Conservation (phyloP, 192 early-diverging fungal species). For the Cetraspora pellucida region DNA sequence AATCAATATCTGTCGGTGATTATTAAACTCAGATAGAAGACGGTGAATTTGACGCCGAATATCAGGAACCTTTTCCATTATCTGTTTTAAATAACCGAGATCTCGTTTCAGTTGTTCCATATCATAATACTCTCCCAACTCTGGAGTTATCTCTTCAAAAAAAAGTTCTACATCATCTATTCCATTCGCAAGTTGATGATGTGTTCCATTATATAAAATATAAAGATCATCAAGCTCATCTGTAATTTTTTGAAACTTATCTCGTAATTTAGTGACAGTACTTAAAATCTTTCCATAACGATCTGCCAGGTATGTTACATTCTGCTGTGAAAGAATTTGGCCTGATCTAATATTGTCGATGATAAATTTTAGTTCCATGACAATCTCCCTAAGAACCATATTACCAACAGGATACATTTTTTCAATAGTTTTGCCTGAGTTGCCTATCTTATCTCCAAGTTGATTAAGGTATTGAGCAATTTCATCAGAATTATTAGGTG, state of each 20-base stretch:
- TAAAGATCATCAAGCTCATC: not conserved
- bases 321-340: not conserved
- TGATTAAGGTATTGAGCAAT: not conserved
- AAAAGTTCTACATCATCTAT: not conserved
- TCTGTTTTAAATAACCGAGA: not conserved
- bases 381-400: not conserved
- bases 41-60: not conserved
- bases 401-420: not conserved
- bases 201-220: not conserved
- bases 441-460: not conserved
- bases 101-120: constrained; percentile 5
- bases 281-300: constrained; percentile 5
- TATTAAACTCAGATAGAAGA: not conserved
- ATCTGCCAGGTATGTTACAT: not conserved
- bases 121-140: not conserved
- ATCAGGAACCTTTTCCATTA: constrained; percentile 1
- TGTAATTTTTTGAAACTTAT: not conserved
- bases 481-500: not conserved
- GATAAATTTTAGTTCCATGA: not conserved
- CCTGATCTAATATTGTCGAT: not conserved
- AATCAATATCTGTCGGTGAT: not conserved
- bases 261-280: not conserved
- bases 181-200: constrained; percentile 3
- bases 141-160: constrained; percentile 2
- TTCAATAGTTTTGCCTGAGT: not conserved